These are phyloP conservation scores for Ilyonectria destructans DNA, from an alignment of 2,329 filamentous ascomycete genomes.

Conservation along the genomic window DNA sequence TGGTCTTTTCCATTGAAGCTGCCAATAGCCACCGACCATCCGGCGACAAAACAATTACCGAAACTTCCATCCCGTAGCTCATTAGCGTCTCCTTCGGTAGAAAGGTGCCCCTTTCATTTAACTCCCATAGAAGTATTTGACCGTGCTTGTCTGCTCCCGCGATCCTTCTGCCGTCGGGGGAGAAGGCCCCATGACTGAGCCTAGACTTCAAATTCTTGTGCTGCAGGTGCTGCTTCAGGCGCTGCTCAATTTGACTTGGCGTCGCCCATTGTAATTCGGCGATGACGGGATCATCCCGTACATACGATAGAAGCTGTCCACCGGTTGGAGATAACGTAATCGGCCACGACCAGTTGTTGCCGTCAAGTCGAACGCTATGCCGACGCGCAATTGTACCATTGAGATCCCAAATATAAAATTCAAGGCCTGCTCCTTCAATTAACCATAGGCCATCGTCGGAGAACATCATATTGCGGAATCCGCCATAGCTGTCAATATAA, in stretches of 20 bases:
- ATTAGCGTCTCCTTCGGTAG: background rate
- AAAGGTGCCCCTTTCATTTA: background rate
- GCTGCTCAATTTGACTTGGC: background rate
- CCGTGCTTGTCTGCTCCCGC: background rate
- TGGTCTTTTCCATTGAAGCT: background rate
- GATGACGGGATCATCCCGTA: rapidly evolving
- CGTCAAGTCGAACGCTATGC: background rate
- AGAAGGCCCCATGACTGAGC: background rate
- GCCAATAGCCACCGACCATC: background rate
- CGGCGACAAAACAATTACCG: background rate
- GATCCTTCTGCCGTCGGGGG: background rate
- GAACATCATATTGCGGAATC: background rate
- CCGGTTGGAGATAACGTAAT: background rate
- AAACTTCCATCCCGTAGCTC: background rate
- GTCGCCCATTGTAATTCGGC: background rate
- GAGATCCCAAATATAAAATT: background rate
- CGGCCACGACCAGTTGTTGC: background rate
- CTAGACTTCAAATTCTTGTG: background rate
- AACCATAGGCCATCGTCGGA: background rate
- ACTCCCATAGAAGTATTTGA: background rate
- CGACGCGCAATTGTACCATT: background rate
- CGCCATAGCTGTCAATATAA: background rate
- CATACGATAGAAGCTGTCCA: background rate
- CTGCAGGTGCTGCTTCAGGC: background rate
- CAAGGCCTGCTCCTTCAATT: background rate